These are phyloP conservation scores for Vicia sativa DNA, from an alignment of 306 rosid species.

Conservation along the genomic window DNA sequence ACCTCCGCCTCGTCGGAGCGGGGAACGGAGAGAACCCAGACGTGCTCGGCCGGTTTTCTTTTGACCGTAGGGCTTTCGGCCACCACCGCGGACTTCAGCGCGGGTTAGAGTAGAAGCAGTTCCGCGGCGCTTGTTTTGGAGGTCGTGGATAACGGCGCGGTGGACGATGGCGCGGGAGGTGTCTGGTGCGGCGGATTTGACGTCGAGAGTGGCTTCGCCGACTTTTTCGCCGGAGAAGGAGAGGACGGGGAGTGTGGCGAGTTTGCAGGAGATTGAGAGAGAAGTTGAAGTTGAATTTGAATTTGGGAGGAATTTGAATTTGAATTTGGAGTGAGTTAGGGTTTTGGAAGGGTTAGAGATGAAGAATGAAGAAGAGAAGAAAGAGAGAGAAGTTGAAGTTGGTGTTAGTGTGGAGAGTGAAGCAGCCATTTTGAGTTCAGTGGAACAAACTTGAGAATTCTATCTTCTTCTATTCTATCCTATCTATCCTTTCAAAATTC, in stretches of 20 bases:
- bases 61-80: conserved; percentile 77
- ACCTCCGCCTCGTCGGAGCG: conserved; percentile 92
- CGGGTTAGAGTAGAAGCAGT: conserved; percentile 95
- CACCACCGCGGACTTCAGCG: conserved; percentile 85
- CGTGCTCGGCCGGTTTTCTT: conserved; percentile 91
- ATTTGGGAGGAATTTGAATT: conserved; percentile 7
- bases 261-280: conserved; percentile 53
- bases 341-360: conserved; percentile 21
- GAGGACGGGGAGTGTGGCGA: conserved; percentile 80
- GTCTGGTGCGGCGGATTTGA: conserved; percentile 69
- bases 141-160: conserved; percentile 83
- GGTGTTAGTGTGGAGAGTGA: conserved; percentile 27
- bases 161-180: conserved; percentile 96
- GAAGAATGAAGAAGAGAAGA: conserved; percentile 39
- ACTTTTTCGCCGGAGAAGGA: conserved; percentile 76
- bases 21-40: conserved; percentile 71
- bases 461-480: conserved; percentile 12
- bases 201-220: conserved; percentile 74
- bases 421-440: conserved; percentile 33
- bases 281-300: conserved; percentile 31
- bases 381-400: conserved; percentile 41
- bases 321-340: conserved; percentile 1
- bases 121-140: conserved; percentile 94
- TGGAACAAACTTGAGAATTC: not conserved
- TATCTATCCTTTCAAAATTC: conserved; percentile 18